Conservation (phyloP, 1,284 basidiomycete genomes). For the Tetrapyrgos nigripes region DNA sequence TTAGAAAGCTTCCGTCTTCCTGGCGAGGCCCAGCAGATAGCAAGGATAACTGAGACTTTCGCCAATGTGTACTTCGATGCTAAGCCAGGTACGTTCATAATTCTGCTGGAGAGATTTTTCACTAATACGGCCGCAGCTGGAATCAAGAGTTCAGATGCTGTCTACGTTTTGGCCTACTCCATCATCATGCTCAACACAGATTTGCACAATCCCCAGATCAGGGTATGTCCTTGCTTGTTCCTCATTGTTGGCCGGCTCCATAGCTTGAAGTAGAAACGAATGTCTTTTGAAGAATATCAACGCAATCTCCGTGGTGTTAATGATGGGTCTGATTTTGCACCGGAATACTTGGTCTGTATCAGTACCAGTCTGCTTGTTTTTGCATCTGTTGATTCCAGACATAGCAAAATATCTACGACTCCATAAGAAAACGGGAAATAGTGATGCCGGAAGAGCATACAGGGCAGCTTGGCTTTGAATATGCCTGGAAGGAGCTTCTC, state of each 20-base stretch:
- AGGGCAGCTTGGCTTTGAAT: slow-evolving; percentile 97
- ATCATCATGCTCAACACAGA: slow-evolving; percentile 99
- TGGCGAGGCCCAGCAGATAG: slow-evolving; percentile 95
- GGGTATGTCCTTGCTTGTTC: slow-evolving; percentile 54
- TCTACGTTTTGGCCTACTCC: slow-evolving; percentile 94
- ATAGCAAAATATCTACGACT: slow-evolving; percentile 91
- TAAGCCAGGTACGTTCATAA: slow-evolving; percentile 64
- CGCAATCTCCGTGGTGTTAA: slow-evolving; percentile 95
- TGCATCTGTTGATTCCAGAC: slow-evolving; percentile 16
- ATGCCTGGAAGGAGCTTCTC: slow-evolving; percentile 97
- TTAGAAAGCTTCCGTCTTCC: slow-evolving; percentile 95
- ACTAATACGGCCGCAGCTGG: slow-evolving; percentile 61
- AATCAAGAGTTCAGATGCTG: slow-evolving; percentile 91
- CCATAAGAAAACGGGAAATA: slow-evolving; percentile 94
- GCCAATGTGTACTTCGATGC: slow-evolving; percentile 91
- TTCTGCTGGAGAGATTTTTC: not conserved
- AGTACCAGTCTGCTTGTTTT: not conserved
- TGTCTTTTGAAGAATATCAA: slow-evolving; percentile 95
- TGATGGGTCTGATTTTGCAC: slow-evolving; percentile 83
- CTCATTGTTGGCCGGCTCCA: not conserved
- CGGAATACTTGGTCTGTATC: slow-evolving; percentile 80
- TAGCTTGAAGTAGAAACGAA: slow-evolving; percentile 75
- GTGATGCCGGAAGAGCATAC: slow-evolving; percentile 98
- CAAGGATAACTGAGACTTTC: slow-evolving; percentile 94
- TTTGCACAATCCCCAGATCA: slow-evolving; percentile 94